phyloP scores from a whole-genome alignment of 1,284 basidiomycete genomes.

The Tranzscheliella williamsii region DNA sequence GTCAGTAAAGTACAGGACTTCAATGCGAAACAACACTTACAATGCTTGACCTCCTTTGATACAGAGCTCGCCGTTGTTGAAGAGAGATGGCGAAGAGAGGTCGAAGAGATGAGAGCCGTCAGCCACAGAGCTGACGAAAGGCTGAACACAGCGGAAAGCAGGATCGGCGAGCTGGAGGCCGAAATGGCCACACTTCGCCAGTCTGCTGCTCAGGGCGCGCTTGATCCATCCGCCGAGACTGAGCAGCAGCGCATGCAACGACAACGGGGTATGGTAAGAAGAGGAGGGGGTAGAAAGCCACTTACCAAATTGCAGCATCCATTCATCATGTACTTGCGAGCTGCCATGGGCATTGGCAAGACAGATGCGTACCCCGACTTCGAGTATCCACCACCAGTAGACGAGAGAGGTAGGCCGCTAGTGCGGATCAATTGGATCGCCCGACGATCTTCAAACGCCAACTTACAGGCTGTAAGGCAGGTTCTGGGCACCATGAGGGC shows the following conservation, averaged over 20 bases:
- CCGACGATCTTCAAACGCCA: not conserved
- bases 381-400: no score
- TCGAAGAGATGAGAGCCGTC: not conserved
- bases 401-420: not conserved
- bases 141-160: not conserved
- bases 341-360: no score
- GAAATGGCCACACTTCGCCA: not conserved
- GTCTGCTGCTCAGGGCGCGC: not conserved
- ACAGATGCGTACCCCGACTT: no score
- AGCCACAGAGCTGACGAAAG: not conserved
- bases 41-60: no score
- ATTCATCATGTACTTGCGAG: no score
- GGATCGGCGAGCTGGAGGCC: not conserved
- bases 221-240: not conserved
- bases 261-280: no score
- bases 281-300: no score
- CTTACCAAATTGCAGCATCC: no score
- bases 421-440: not conserved
- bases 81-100: not conserved
- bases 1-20: no score
- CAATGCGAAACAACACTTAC: no score
- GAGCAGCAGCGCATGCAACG: no score
- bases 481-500: not conserved
- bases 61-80: no score
- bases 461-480: not conserved